Conservation (phyloP, 805 yeast genomes). For the Gaillardinia entomophila region DNA sequence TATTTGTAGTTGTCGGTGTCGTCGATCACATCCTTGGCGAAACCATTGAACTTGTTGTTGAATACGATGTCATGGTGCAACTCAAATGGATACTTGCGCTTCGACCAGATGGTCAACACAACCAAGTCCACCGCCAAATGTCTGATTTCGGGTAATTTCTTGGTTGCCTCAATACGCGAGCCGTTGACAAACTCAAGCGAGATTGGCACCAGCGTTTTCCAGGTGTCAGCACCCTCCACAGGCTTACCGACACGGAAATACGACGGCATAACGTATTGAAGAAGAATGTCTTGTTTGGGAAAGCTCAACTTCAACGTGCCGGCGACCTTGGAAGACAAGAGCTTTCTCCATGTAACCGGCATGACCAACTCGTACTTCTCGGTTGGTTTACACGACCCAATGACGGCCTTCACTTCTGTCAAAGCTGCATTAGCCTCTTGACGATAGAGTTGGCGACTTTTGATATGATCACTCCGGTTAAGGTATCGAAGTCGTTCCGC, state of each 20-base stretch:
- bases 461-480: neutral
- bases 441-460: neutral
- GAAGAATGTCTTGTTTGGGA: neutral
- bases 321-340: neutral
- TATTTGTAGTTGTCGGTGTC: slow-evolving; percentile 19
- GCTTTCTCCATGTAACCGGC: slow-evolving; percentile 6
- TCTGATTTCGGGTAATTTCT: slow-evolving; percentile 2
- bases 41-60: slow-evolving; percentile 12
- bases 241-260: neutral
- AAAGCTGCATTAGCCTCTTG: no score
- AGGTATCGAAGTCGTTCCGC: slow-evolving; percentile 1
- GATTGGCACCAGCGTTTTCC: slow-evolving; percentile 4
- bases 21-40: slow-evolving; percentile 1
- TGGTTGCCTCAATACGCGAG: neutral
- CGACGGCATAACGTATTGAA: slow-evolving; percentile 3
- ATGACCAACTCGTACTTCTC: slow-evolving; percentile 5
- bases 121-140: slow-evolving; percentile 1
- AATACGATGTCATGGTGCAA: slow-evolving; percentile 13
- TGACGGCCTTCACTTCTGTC: no score
- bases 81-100: slow-evolving; percentile 11
- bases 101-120: neutral
- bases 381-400: no score
- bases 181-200: slow-evolving; percentile 1
- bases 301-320: neutral
- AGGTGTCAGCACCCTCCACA: neutral